A percentile compares a stretch with the other conserved stretches of the same genome.
Evolutionary conservation across 805 yeast genomes (phyloP).

Genomic region (Blastobotrys americana): DNA sequence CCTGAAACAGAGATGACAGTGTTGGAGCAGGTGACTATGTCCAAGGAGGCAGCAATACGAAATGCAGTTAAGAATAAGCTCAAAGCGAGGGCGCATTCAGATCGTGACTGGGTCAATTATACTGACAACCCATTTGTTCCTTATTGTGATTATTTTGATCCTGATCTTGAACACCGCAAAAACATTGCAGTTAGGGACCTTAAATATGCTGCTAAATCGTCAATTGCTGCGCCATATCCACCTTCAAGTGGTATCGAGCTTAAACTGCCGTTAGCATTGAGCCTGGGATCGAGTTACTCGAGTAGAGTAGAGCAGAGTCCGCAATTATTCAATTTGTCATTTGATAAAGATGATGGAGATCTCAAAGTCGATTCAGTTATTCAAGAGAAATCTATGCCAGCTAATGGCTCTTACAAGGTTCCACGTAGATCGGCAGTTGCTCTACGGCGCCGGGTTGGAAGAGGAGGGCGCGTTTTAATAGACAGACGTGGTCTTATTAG

Average conservation of each 20-base stretch:
- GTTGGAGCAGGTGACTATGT: conserved; percentile 64
- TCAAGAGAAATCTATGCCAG: conserved; percentile 17
- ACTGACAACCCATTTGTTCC: conserved; percentile 87
- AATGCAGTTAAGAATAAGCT: conserved; percentile 82
- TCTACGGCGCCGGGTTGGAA: conserved; percentile 67
- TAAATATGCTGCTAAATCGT: conserved; percentile 69
- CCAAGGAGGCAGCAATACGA: conserved; percentile 69
- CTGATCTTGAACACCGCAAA: conserved; percentile 28
- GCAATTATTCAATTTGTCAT: conserved; percentile 14
- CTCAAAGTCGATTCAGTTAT: conserved; percentile 12
- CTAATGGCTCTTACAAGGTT: conserved; percentile 15
- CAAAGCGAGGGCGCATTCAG: conserved; percentile 57
- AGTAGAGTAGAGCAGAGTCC: conserved; percentile 23
- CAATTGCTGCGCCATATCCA: conserved; percentile 46
- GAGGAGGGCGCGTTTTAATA: conserved; percentile 60
- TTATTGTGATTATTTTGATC: conserved; percentile 58
- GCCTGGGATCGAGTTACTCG: conserved; percentile 24
- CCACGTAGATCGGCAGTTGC: conserved; percentile 25
- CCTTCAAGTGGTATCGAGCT: conserved; percentile 36
- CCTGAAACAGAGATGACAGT: conserved; percentile 89
- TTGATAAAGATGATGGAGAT: conserved; percentile 16
- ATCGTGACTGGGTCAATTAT: conserved; percentile 64
- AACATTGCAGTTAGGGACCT: conserved; percentile 41
- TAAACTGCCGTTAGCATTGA: conserved; percentile 24
- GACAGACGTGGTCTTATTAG: conserved; percentile 59